Conservation (phyloP, 192 early-diverging fungal species). For the Chytriomyces sp. region DNA sequence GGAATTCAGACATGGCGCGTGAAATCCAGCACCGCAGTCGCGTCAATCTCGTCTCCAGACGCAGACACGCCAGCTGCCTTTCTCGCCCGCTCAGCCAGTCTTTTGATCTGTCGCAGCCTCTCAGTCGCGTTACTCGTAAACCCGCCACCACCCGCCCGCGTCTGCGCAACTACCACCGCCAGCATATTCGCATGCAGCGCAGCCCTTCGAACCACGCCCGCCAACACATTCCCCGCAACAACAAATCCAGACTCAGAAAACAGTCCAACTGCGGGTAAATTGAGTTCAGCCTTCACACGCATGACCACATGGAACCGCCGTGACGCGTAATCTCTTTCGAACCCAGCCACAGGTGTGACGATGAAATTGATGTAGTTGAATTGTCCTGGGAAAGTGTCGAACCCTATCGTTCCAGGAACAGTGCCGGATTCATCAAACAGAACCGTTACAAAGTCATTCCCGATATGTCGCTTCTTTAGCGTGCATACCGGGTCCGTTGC, state of each 20-base stretch:
- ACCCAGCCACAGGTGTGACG: slow-evolving; percentile 70
- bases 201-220: slow-evolving; percentile 80
- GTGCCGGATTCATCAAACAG: slow-evolving; percentile 90
- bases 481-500: slow-evolving; percentile 78
- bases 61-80: not conserved
- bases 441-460: slow-evolving; percentile 95
- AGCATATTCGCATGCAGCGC: slow-evolving; percentile 90
- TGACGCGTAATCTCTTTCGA: not conserved
- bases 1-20: slow-evolving; percentile 16
- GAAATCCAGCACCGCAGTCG: slow-evolving; percentile 20
- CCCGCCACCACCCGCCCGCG: slow-evolving; percentile 59
- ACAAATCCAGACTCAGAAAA: slow-evolving; percentile 77
- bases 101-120: slow-evolving; percentile 89
- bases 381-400: slow-evolving; percentile 90
- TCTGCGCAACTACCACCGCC: slow-evolving; percentile 81
- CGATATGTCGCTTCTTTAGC: slow-evolving; percentile 93
- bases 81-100: slow-evolving; percentile 50
- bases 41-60: not conserved
- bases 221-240: slow-evolving; percentile 75
- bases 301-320: slow-evolving; percentile 43
- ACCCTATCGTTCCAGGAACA: slow-evolving; percentile 60
- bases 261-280: slow-evolving; percentile 76
- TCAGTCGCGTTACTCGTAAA: slow-evolving; percentile 90
- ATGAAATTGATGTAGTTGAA: slow-evolving; percentile 97
- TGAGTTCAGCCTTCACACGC: slow-evolving; percentile 71